Evolutionary conservation across 768 basidiomycete species (phyloP), one percentile per base, ranked within the genome.

Genomic region (Podaxis rugospora): DNA sequence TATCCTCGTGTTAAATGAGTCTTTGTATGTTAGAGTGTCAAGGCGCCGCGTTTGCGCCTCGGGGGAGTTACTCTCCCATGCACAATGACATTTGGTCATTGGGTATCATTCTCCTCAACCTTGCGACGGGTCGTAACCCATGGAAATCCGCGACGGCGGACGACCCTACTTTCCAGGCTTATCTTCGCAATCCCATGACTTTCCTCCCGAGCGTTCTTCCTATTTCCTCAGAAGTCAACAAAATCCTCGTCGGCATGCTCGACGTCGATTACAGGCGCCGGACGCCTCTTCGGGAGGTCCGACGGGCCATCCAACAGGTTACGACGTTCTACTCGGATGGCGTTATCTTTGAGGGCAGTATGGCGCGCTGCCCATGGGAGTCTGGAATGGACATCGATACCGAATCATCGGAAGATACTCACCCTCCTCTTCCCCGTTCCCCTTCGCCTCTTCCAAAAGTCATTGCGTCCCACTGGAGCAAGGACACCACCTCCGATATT

Each of bases 71-170:
- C 75, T 90, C 90, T 5, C 93, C 95, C 28, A 83, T 87, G 67
- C 85, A 84, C 70, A 97, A 97, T 75, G 96, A 99, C 75, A 84
- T 98, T 66, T 99, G 96, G 96, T 95, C 95, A 13, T 79, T 98
- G 57, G 96, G 95, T 51, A 93, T 99, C 68, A 93, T 99, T 65
- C 89, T 99, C 35, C 88, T 98, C 71, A 99, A 99, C 72, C 86
- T 99, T 53, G 89, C 92, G 51, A 97, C 93, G 42, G 94, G 95
- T n/a, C 88, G 96, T 59, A 98, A 98, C 69, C 96, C 96, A 11
- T 99, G 96, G 96, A 92, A 92, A 75, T 93, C 93, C 18, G 95
- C 96, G n/a, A 88, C 87, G 18, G 72, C 79, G 1, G 80, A 85
- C 55, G 96, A 98, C 74, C 90, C 91, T 63, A 97, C 94, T 2